These are phyloP conservation scores for Sugiyamaella novakii DNA, from an alignment of 1,139 yeast species.

Conservation along the genomic window DNA sequence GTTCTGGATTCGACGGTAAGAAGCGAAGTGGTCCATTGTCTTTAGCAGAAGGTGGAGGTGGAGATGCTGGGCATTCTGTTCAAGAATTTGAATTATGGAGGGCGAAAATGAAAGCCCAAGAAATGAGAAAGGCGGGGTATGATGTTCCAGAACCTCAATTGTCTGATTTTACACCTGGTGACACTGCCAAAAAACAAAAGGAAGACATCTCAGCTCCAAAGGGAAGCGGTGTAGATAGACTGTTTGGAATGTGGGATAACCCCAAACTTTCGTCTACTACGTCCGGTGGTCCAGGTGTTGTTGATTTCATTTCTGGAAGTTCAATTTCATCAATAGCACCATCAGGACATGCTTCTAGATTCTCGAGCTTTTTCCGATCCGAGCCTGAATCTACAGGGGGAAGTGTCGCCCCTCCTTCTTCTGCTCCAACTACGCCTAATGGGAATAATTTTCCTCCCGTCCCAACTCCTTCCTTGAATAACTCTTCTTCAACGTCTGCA, in stretches of 20 bases:
- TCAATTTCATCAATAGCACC: slow-evolving; percentile 2
- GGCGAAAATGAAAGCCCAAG: slow-evolving; percentile 35
- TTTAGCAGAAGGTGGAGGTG: slow-evolving; percentile 13
- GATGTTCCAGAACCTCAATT: slow-evolving; percentile 22
- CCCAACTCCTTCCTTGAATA: slow-evolving; percentile 12
- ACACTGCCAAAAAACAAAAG: slow-evolving; percentile 4
- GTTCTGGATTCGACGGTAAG: background rate
- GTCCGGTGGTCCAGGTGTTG: too few relatives aligned
- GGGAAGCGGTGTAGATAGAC: slow-evolving; percentile 31
- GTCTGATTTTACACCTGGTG: slow-evolving; percentile 7
- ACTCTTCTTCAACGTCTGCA: slow-evolving; percentile 12
- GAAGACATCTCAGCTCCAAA: slow-evolving; percentile 12
- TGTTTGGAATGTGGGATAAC: slow-evolving; percentile 36
- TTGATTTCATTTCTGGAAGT: slow-evolving; percentile 15
- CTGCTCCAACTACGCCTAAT: background rate
- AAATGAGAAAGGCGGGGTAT: slow-evolving; percentile 31
- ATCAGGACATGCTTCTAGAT: slow-evolving; percentile 30
- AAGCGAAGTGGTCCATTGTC: slow-evolving; percentile 1
- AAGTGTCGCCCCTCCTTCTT: background rate
- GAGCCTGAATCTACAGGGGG: slow-evolving; percentile 18
- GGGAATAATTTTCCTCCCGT: slow-evolving; percentile 5
- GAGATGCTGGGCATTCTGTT: slow-evolving; percentile 29
- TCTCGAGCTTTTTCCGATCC: slow-evolving; percentile 34
- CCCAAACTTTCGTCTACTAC: background rate
- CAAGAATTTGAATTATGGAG: slow-evolving; percentile 41